Evolutionary conservation across 345 rosid genomes (phyloP), one percentile per base, ranked within the genome.

Genomic region (Boechera retrofracta): DNA sequence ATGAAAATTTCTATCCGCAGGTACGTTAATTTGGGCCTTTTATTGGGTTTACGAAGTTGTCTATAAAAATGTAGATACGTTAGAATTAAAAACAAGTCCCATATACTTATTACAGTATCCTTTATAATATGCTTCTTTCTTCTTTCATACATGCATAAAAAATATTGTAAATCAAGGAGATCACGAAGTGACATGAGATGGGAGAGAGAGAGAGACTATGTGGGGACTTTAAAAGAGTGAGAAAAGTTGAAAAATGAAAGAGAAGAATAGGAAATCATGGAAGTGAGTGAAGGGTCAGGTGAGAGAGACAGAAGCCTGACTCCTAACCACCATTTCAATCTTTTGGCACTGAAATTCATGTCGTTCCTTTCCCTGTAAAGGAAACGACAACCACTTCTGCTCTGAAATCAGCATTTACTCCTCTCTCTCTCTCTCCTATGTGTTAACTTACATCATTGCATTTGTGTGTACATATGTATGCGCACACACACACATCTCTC

Each of bases 331-430:
- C 80, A 38, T 75, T 59, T 67, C 79, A 67, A 68, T 69, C 74
- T 67, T 70, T 62, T 47, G 75, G 80, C 80, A 77, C 80, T 77
- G 80, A 77, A 77, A 52, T 61, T 64, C 80, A 77, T 77, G 80
- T 53, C 64, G 64, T 53, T 69, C 56, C 4, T 76, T 76, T 69
- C 61, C 69, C 66, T 61, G 26, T 69, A 69, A 61, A 62, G 64
- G 75, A 69, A 55, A 77, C 80, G 80, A 70, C 80, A 77, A 62
- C 75, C 35, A 77, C 64, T 54, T 69, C 75, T 62, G 75, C 80
- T 70, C 80, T 77, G 7, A 62, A 71, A 35, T 15, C 57, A 8
- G 6, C 76, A 70, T 77, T 70, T 71, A 77, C 80, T 54, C 28
- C 8, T 28, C 28, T 45, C 54, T 26, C 53, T 65, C 51, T 75